A percentile compares a stretch with the other conserved stretches of the same genome.
Conservation (phyloP, 1,284 basidiomycete species). For the Fomitopsis pinicola region DNA sequence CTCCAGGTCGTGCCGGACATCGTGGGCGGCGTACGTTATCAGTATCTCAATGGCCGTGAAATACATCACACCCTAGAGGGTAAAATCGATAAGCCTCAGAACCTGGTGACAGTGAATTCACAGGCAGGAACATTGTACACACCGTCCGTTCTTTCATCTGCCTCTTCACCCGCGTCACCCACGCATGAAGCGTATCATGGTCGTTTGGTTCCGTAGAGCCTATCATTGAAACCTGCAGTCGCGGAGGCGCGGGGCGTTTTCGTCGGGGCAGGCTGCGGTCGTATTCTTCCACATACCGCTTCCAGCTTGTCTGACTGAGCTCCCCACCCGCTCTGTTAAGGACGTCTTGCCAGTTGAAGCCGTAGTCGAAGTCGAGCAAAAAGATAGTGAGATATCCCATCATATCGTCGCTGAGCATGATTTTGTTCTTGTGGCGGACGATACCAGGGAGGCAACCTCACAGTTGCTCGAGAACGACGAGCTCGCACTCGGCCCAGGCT, state of each 20-base stretch:
- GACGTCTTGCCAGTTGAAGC: constrained; percentile 5
- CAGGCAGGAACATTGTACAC: not conserved
- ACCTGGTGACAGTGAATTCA: not conserved
- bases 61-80: constrained; percentile 5
- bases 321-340: not conserved
- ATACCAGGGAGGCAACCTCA: not conserved
- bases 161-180: no score
- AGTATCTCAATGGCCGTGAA: constrained; percentile 8
- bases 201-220: not conserved
- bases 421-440: not conserved
- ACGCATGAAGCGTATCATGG: not conserved
- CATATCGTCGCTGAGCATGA: not conserved
- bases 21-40: not conserved
- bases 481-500: no score
- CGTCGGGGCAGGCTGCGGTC: not conserved
- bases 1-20: constrained; percentile 12
- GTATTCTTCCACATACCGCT: not conserved
- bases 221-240: not conserved
- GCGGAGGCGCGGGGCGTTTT: not conserved
- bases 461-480: no score
- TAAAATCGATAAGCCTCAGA: no score
- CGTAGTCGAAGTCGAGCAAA: constrained; percentile 12
- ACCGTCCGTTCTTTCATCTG: no score
- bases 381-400: not conserved
- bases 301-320: not conserved